Base-by-base conservation (phyloP, 1,284 basidiomycete species). In the Rhodotorula sp. region DNA sequence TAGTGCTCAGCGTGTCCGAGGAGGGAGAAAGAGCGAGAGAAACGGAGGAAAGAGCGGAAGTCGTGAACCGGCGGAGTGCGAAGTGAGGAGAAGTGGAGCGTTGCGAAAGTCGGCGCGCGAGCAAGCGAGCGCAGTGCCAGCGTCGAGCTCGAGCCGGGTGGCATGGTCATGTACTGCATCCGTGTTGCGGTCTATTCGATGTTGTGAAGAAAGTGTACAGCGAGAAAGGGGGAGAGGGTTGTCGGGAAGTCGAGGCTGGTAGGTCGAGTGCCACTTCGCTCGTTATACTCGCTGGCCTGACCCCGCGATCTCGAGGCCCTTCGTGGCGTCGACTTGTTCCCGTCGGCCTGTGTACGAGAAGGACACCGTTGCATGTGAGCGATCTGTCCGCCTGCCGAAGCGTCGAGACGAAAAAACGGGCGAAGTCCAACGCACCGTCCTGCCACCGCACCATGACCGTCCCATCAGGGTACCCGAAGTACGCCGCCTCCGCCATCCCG, bases 401-500 rank as follows among this genome's bases (percentile, higher is more conserved):
- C 24, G 15, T 9, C 7, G 13, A 22, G 16, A 13, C 8, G 15
- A 28, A 31, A 1, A 26, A 44, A 18, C 40, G 40, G 31, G 22
- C 16, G 13, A 37, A 34, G 20, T 5, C 28, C 6, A 47, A 57
- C 68, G 62, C 28, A 73, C 73, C 73, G 46, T 75, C 73, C 51
- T 68, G 69, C 69, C 68, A 72, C 55, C 73, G 55, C 11, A 67
- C 69, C 10, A 53, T 44, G 13, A 75, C 73, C 26, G 69, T 73
- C 2, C 73, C 73, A 52, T 75, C 71, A 13, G 74, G 71, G 63
- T 73, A 66, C 20, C 95, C 95, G 82, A 98, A 99, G 84, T 98
- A 99, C 16, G 94, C 94, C 0, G 92, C 93, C 80, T 89, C 87
- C n/a, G 90, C 92, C 85, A 98, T 89, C 64, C 88, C 84, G 79